Percentiles rank a stretch among this genome's conserved stretches.
These are phyloP conservation scores for Puccinia triticina DNA, from an alignment of 1,284 basidiomycete genomes.

Conservation along the genomic window DNA sequence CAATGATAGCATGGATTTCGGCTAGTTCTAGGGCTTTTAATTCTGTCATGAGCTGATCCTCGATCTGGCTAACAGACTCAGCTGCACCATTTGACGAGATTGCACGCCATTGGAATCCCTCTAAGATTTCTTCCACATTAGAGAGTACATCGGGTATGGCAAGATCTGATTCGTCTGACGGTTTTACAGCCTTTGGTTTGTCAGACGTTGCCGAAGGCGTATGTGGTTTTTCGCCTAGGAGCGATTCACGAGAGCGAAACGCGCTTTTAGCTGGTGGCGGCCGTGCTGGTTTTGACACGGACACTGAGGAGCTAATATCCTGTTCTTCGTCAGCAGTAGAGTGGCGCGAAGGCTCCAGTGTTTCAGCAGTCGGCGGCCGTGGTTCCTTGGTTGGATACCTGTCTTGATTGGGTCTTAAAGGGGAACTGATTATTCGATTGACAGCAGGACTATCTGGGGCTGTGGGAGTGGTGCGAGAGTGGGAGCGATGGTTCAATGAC, in stretches of 20 bases:
- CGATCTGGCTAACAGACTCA: slow-evolving; percentile 67
- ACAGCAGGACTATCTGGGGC: neutral
- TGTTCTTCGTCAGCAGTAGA: neutral
- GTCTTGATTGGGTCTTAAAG: slow-evolving; percentile 38
- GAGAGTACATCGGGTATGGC: slow-evolving; percentile 63
- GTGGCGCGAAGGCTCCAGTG: slow-evolving; percentile 1
- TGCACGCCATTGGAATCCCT: slow-evolving; percentile 89
- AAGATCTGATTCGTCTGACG: neutral
- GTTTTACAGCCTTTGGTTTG: neutral
- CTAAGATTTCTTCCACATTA: slow-evolving; percentile 96
- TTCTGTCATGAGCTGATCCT: slow-evolving; percentile 81
- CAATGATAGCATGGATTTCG: slow-evolving; percentile 52
- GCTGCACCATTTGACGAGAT: slow-evolving; percentile 58
- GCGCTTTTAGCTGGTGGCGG: neutral
- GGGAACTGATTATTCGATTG: slow-evolving; percentile 42
- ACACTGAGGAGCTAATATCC: neutral
- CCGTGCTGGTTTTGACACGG: neutral
- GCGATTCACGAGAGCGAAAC: neutral
- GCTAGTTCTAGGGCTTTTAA: slow-evolving; percentile 82
- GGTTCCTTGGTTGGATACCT: neutral
- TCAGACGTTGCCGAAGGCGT: slow-evolving; percentile 5
- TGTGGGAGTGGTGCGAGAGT: slow-evolving; percentile 1
- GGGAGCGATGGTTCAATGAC: slow-evolving; percentile 15
- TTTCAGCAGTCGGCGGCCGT: slow-evolving; percentile 13
- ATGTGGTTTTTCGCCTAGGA: neutral